These are phyloP conservation scores for Chenopodium berlandieri DNA, from an alignment of 148 eudicot species.

Conservation along the genomic window DNA sequence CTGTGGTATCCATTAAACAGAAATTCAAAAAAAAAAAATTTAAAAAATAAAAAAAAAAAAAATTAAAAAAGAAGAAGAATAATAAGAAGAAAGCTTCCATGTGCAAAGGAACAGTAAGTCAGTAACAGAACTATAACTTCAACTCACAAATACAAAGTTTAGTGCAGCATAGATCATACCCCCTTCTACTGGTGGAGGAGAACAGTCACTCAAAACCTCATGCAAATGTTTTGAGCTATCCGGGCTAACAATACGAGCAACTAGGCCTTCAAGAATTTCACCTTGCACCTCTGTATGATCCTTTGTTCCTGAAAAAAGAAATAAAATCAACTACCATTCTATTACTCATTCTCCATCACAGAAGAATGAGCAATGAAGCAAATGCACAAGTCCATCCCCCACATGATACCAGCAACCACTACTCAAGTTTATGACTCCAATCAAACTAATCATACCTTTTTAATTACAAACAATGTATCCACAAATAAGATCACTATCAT, in stretches of 20 bases:
- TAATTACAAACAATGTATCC: no score
- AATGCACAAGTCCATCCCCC: background rate
- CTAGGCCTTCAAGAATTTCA: slow-evolving; percentile 97
- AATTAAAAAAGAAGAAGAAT: no score
- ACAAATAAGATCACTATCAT: no score
- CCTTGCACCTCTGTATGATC: slow-evolving; percentile 86
- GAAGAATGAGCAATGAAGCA: background rate
- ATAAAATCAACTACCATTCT: slow-evolving; percentile 2
- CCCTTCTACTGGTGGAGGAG: slow-evolving; percentile 49
- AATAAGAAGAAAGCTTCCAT: no score
- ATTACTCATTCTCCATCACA: background rate
- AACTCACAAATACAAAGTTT: slow-evolving; percentile 8
- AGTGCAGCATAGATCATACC: slow-evolving; percentile 39
- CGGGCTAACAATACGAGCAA: slow-evolving; percentile 86
- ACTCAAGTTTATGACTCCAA: no score
- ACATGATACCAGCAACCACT: no score
- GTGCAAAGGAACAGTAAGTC: no score
- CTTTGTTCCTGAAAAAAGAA: slow-evolving; percentile 57
- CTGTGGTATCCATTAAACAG: no score
- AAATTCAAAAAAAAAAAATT: no score
- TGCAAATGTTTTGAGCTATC: slow-evolving; percentile 78
- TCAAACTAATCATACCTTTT: no score
- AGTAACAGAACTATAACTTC: no score
- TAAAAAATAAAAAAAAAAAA: no score
- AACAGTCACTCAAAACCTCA: slow-evolving; percentile 63